Evolutionary conservation across 257 asterid genomes (phyloP), one percentile per base, ranked within the genome.

Genomic region (Solanum pennellii): DNA sequence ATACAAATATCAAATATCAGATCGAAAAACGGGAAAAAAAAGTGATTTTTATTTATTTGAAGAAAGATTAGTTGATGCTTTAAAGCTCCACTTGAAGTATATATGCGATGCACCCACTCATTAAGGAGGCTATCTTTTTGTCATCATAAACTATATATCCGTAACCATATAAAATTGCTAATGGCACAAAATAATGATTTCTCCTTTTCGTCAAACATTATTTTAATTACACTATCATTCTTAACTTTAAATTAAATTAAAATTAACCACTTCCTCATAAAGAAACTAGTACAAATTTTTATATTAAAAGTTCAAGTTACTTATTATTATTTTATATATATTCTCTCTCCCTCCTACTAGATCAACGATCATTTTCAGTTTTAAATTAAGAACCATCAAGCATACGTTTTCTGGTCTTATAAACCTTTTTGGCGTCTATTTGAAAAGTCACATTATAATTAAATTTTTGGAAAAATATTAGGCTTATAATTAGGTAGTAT

Each of bases 11-110:
- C 14, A 3, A 59, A 21, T 12, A 23, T 9, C 7, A 47, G 7
- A 0, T 5, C 0, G 6, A 6, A 4, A 60, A 3, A 62, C 5
- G 5, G 1, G 12, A 12, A 12, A 66, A 6, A 25, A 12, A 66
- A 27, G 2, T 11, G 9, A 35, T 69, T 44, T 15, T 83, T 72
- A 37, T 3, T 85, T 86, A 59, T 44, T 79, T 79, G 65, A 79
- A 88, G 75, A 80, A 31, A 29, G 9, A 80, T 29, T 11, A 59
- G 9, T 59, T 45, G 83, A 83, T 41, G 86, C 77, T 74, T 83
- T 83, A 89, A 87, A 87, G 37, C 85, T 82, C 89, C 89, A 83
- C 87, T 89, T 83, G 73, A 82, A 86, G 23, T 41, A 83, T 37
- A 74, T 20, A 35, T 41, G 87, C 62, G 62, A 71, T 68, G 71